Conservation (phyloP, 2,329 filamentous ascomycete species). For the Chaetomiaceae sp. region DNA sequence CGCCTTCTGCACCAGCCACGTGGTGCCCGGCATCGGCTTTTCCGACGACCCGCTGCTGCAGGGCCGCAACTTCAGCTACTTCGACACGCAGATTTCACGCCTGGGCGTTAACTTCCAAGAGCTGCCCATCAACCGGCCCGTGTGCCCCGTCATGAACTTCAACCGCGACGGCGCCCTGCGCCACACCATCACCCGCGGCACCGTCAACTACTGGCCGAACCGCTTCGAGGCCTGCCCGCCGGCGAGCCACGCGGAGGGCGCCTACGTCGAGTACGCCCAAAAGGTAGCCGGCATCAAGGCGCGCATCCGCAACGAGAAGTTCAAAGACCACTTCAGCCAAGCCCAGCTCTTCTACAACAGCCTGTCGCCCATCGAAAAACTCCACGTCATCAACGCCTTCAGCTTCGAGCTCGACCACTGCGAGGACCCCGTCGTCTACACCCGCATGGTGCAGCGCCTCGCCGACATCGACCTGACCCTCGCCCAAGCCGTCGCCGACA, state of each 20-base stretch:
- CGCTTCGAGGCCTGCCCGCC: constrained; percentile 59
- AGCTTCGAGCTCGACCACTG: constrained; percentile 75
- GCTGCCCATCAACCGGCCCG: constrained; percentile 68
- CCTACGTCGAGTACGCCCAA: constrained; percentile 61
- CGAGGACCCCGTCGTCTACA: constrained; percentile 70
- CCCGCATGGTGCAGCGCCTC: constrained; percentile 60
- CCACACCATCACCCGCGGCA: constrained; percentile 67
- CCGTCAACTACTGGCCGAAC: constrained; percentile 76
- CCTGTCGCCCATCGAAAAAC: constrained; percentile 58
- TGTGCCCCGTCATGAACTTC: constrained; percentile 69
- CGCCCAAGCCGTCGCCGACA: constrained; percentile 61
- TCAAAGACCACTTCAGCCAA: constrained; percentile 70
- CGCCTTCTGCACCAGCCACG: constrained; percentile 73
- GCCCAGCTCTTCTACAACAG: constrained; percentile 82
- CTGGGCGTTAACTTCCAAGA: constrained; percentile 72
- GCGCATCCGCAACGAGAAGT: constrained; percentile 64
- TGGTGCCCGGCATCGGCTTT: constrained; percentile 72
- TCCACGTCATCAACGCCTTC: constrained; percentile 54
- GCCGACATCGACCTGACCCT: constrained; percentile 66
- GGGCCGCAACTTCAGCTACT: constrained; percentile 64
- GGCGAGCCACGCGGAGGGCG: constrained; percentile 54
- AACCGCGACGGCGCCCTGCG: constrained; percentile 69
- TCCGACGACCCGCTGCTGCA: constrained; percentile 70
- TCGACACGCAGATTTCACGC: constrained; percentile 63
- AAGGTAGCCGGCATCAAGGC: constrained; percentile 65